A percentile compares a stretch with the other conserved stretches of the same genome.
These are phyloP conservation scores for Pisolithus orientalis DNA, from an alignment of 768 basidiomycete species.

Conservation along the genomic window DNA sequence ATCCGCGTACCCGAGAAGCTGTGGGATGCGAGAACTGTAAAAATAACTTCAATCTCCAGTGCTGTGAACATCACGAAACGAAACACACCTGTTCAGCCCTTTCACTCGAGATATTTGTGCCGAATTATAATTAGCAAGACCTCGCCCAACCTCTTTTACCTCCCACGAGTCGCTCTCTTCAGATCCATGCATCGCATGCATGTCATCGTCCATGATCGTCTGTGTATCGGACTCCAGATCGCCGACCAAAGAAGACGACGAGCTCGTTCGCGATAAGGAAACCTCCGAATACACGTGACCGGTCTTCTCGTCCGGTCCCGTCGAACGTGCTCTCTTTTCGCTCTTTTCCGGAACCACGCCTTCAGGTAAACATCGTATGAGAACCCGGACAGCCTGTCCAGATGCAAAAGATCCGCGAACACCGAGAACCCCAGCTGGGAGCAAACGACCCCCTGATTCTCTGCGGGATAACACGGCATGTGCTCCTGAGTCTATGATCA, in stretches of 20 bases:
- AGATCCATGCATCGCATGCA: slow-evolving; percentile 19
- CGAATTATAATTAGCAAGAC: slow-evolving; percentile 93
- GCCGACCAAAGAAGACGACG: slow-evolving; percentile 28
- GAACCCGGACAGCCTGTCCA: slow-evolving; percentile 88
- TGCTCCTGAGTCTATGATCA: slow-evolving; percentile 87
- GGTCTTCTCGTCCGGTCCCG: slow-evolving; percentile 26
- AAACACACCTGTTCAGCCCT: slow-evolving; percentile 79
- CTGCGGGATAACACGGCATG: slow-evolving; percentile 77
- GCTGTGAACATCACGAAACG: not conserved
- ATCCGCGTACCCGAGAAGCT: slow-evolving; percentile 87
- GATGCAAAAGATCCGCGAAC: slow-evolving; percentile 88
- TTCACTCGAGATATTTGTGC: slow-evolving; percentile 84
- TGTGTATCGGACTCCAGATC: slow-evolving; percentile 18
- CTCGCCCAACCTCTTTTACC: slow-evolving; percentile 86
- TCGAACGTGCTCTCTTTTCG: slow-evolving; percentile 19
- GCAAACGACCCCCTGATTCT: slow-evolving; percentile 83
- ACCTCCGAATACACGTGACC: slow-evolving; percentile 36
- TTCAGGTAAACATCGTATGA: slow-evolving; percentile 42
- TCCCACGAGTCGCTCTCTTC: slow-evolving; percentile 55
- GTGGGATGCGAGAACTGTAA: slow-evolving; percentile 69
- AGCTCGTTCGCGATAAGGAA: slow-evolving; percentile 34
- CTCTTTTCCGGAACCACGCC: slow-evolving; percentile 17
- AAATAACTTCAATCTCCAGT: slow-evolving; percentile 5
- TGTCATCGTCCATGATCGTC: slow-evolving; percentile 28
- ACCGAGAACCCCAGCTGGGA: slow-evolving; percentile 87